Evolutionary conservation across 2,329 filamentous ascomycete genomes (phyloP), one percentile per base, ranked within the genome.

Genomic region (Colletotrichum phormii): DNA sequence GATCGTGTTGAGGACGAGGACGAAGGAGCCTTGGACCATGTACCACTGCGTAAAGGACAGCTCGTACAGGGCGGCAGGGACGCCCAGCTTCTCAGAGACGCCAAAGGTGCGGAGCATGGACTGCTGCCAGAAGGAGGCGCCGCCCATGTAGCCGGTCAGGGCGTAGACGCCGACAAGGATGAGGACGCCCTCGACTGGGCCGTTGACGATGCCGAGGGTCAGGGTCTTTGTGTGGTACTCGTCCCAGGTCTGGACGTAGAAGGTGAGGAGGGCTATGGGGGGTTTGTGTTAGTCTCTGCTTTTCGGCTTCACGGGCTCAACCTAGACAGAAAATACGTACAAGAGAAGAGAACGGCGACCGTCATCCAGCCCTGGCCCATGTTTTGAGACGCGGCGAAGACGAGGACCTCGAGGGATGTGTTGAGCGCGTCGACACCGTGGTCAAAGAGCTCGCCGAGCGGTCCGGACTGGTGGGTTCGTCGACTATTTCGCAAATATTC

Each of bases 211-310:
- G 72, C 97, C 97, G 6, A 99, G 90, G 1, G 95, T 98, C 60
- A 99, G 89, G 3, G 95, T 97, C 83, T 98, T 95, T 64, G 97
- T 99, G 85, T 98, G 96, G 84, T 98, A 99, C 82, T 98, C 97
- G 80, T 99, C 97, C 97, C 97, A 99, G 42, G 97, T 98, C 82
- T 98, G 97, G 54, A 98, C 93, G 82, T 98, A 98, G 83, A 99
- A 99, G n/a, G 97, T 98, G 78, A 97, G 87, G 72, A 96, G 90
- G 7, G 94, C 93, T 95, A 74, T 61, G n/a, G 18, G 26, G 26
- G 18, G 11, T 12, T 13, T 13, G 6, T 9, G 55, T 76, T 70
- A 76, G 75, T 26, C 54, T 68, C 35, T n/a, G 18, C 11, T 22
- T 69, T 64, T 15, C 63, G 73, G 76, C 62, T 33, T 75, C 46